phyloP scores from a whole-genome alignment of 1,139 yeast species.

The Candida sojae region DNA sequence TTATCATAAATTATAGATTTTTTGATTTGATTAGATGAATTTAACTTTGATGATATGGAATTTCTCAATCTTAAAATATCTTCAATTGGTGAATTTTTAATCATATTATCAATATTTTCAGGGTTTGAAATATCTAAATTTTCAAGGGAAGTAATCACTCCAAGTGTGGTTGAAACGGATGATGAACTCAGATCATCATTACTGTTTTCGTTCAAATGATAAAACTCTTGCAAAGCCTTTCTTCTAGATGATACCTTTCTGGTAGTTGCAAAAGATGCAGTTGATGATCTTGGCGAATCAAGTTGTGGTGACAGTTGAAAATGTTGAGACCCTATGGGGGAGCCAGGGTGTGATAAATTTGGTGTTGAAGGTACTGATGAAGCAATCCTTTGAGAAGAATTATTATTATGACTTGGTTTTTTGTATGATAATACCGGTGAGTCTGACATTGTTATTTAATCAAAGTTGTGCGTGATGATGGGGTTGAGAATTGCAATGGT shows the following conservation, averaged over 20 bases:
- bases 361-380: slow-evolving; percentile 9
- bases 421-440: slow-evolving; percentile 31
- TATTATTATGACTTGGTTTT: slow-evolving; percentile 19
- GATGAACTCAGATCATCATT: background rate
- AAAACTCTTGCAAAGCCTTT: slow-evolving; percentile 47
- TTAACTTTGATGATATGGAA: slow-evolving; percentile 30
- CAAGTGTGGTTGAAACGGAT: background rate
- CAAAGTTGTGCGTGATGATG: no score
- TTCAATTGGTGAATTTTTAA: slow-evolving; percentile 32
- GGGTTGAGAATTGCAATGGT: no score
- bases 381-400: background rate
- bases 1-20: slow-evolving; percentile 50
- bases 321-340: slow-evolving; percentile 6
- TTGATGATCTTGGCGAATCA: slow-evolving; percentile 8
- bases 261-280: slow-evolving; percentile 9
- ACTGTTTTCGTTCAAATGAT: slow-evolving; percentile 22
- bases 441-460: slow-evolving; percentile 18
- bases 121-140: slow-evolving; percentile 21
- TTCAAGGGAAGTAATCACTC: background rate
- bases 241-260: slow-evolving; percentile 43
- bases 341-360: slow-evolving; percentile 4
- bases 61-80: slow-evolving; percentile 41
- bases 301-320: slow-evolving; percentile 14
- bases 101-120: slow-evolving; percentile 30
- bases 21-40: slow-evolving; percentile 43